Percentiles rank a stretch among this genome's conserved stretches.
Conservation (phyloP, 345 rosid species). For the Conringia planisiliqua region DNA sequence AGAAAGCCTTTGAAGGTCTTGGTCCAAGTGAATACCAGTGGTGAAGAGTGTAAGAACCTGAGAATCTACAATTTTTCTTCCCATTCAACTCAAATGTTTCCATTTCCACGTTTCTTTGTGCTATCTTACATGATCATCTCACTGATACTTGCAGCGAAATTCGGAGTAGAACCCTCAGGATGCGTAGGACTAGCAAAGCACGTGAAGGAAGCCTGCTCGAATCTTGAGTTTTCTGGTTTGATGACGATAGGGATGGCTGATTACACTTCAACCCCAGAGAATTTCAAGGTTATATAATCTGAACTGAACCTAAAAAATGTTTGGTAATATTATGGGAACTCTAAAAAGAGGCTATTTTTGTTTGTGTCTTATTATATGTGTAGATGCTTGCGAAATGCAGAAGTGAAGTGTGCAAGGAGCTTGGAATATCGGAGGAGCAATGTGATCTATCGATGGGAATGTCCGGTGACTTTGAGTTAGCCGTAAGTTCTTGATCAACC, state of each 20-base stretch:
- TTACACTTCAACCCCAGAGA: slow-evolving; percentile 91
- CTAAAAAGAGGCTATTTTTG: background rate
- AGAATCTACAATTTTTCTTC: background rate
- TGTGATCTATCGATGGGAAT: slow-evolving; percentile 98
- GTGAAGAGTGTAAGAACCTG: slow-evolving; percentile 81
- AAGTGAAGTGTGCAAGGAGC: slow-evolving; percentile 79
- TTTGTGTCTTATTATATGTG: slow-evolving; percentile 9
- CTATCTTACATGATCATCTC: background rate
- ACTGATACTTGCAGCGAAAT: slow-evolving; percentile 59
- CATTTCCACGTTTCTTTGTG: background rate
- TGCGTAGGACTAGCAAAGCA: slow-evolving; percentile 81
- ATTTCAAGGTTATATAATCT: slow-evolving; percentile 62
- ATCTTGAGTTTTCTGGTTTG: slow-evolving; percentile 81
- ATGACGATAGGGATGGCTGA: slow-evolving; percentile 98
- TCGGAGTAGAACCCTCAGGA: slow-evolving; percentile 79
- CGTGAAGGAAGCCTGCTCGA: slow-evolving; percentile 57
- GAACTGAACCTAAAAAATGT: background rate
- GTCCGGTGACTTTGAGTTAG: slow-evolving; percentile 91
- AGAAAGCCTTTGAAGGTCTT: slow-evolving; percentile 81
- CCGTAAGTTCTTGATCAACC: slow-evolving; percentile 50
- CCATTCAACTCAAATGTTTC: background rate
- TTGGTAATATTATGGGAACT: background rate
- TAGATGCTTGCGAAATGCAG: slow-evolving; percentile 86
- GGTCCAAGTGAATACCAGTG: slow-evolving; percentile 95
- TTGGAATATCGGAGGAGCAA: slow-evolving; percentile 75